Base-by-base conservation (phyloP, 192 early-diverging fungal genomes). In the Coemansia guatemalensis region DNA sequence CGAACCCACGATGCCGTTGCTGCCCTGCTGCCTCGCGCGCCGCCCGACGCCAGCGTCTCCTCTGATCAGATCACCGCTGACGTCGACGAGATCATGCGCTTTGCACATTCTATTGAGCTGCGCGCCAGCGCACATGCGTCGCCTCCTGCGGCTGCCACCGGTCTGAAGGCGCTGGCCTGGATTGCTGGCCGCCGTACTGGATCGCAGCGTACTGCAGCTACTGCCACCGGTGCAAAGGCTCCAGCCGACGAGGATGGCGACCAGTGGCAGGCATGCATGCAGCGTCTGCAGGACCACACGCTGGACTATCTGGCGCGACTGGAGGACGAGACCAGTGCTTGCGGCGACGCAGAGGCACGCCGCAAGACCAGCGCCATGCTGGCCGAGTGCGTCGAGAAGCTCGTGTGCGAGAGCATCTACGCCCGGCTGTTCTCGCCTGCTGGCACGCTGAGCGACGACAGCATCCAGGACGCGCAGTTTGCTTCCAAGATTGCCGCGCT, bases 401-500 rank as follows among this genome's bases (percentile, higher is more conserved):
- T 69, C 27, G 71, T 66, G 1, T 67, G 53, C 9, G 72, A 75
- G 26, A 20, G 70, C 25, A 33, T 77, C 17, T 80, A 83, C 49
- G 22, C 62, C 21, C 48, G 62, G 7, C 48, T 73, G 12, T 83
- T 83, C 25, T 63, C 77, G 29, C 82, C 76, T 0, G 30, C 21
- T 29, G 35, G 30, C 11, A 23, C 26, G 21, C 62, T 68, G 50
- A 71, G 78, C 25, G 83, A 87, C 63, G 89, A 88, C 39, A 71
- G 75, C 1, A 56, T 72, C 56, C 84, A 80, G 17, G 89, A 91
- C 56, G 86, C 88, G 55, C 82, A 79, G 48, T 65, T 89, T 23
- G 85, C 84, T 21, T 86, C 87, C 58, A 84, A 86, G 29, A 86
- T 89, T 26, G 87, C 86, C 2, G 89, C 89, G 18, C 65, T 91